Conservation (phyloP, 371 early-diverging fungal genomes). For the Catenaria anguillulae region DNA sequence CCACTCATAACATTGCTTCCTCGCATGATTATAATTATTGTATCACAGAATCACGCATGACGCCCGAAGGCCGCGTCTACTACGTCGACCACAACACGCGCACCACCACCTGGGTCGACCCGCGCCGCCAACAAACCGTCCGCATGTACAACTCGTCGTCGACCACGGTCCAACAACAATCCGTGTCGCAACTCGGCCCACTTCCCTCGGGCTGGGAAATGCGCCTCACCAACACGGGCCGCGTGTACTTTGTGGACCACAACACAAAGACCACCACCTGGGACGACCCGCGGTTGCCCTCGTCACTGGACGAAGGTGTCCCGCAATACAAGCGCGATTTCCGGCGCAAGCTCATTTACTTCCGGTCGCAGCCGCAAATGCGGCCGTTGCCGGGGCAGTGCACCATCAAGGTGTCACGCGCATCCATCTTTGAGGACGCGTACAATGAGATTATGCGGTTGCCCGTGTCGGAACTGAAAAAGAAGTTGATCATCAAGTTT, state of each 20-base stretch:
- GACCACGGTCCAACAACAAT: slow-evolving; percentile 46
- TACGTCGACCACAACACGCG: slow-evolving; percentile 95
- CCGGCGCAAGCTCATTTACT: slow-evolving; percentile 86
- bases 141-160: slow-evolving; percentile 22
- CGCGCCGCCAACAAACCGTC: slow-evolving; percentile 14
- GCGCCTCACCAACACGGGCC: slow-evolving; percentile 80
- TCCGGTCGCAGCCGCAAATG: slow-evolving; percentile 81
- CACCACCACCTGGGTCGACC: slow-evolving; percentile 83
- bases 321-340: slow-evolving; percentile 97
- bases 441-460: slow-evolving; percentile 83
- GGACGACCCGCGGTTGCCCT: slow-evolving; percentile 86
- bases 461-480: slow-evolving; percentile 70
- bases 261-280: slow-evolving; percentile 80
- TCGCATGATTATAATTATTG: slow-evolving; percentile 2
- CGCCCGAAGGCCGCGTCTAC: slow-evolving; percentile 80
- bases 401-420: slow-evolving; percentile 75
- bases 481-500: slow-evolving; percentile 92
- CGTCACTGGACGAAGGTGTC: slow-evolving; percentile 65
- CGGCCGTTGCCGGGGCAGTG: slow-evolving; percentile 84
- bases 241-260: slow-evolving; percentile 89
- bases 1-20: no score
- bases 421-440: slow-evolving; percentile 83
- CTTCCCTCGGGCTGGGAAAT: slow-evolving; percentile 87
- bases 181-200: slow-evolving; percentile 57
- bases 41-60: slow-evolving; percentile 52